phyloP scores from a whole-genome alignment of 805 yeast species.

The Sugiyamaella marilandica region DNA sequence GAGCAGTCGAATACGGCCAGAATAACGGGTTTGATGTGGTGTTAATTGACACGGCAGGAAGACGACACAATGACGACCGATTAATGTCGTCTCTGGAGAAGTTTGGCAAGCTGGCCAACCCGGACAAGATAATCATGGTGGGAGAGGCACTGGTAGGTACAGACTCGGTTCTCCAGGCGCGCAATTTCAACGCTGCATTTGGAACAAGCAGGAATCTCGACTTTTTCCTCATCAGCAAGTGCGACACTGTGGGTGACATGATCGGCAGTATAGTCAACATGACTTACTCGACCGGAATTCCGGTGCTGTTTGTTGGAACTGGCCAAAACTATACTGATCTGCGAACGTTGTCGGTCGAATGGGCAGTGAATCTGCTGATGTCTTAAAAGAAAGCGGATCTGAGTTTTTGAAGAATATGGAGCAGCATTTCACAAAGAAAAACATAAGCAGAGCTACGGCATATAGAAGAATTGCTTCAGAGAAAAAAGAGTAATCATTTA shows the following conservation, averaged over 20 bases:
- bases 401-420: neutral
- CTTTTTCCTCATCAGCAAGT: conserved; percentile 87
- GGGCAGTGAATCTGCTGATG: conserved; percentile 87
- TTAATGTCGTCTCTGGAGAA: conserved; percentile 94
- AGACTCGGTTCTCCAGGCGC: conserved; percentile 93
- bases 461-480: neutral
- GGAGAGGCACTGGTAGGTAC: conserved; percentile 98
- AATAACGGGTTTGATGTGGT: conserved; percentile 74
- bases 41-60: conserved; percentile 93
- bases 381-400: too few relatives aligned
- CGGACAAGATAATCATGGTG: conserved; percentile 96
- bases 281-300: conserved; percentile 95
- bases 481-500: neutral
- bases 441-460: too few relatives aligned
- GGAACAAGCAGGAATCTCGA: conserved; percentile 78
- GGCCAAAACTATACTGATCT: conserved; percentile 97
- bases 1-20: conserved; percentile 77
- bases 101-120: conserved; percentile 92
- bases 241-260: conserved; percentile 96
- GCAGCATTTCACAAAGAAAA: neutral
- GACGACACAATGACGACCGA: conserved; percentile 91
- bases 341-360: conserved; percentile 80
- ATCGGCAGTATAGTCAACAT: conserved; percentile 95
- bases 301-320: conserved; percentile 90
- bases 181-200: conserved; percentile 87